Evolutionary conservation across 2,329 filamentous ascomycete species (phyloP).

Genomic region (Albophoma yamanashiensis): DNA sequence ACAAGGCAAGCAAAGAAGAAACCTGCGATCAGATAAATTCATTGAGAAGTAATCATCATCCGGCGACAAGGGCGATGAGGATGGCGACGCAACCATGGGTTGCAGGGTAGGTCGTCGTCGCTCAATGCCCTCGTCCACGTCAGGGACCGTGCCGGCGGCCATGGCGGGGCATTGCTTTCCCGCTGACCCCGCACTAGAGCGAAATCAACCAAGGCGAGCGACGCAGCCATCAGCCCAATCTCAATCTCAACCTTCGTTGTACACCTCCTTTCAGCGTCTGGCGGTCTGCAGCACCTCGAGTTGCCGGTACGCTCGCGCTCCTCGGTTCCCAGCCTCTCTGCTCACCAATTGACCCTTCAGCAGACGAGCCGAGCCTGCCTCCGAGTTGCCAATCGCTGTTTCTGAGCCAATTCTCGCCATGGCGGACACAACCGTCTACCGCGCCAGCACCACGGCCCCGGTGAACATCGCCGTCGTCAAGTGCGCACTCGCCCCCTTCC

Average conservation of each 20-base stretch:
- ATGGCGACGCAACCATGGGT: too few relatives aligned
- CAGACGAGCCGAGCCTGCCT: background rate
- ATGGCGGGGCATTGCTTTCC: too few relatives aligned
- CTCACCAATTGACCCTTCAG: background rate
- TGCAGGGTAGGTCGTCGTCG: too few relatives aligned
- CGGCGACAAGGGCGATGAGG: too few relatives aligned
- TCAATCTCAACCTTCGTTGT: background rate
- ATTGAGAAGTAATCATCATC: too few relatives aligned
- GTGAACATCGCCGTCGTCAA: constrained; percentile 99
- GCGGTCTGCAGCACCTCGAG: background rate
- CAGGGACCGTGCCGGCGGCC: background rate
- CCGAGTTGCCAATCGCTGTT: background rate
- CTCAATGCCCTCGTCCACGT: background rate
- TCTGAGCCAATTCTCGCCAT: constrained; percentile 16
- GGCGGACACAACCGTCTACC: constrained; percentile 56
- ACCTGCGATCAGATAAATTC: too few relatives aligned
- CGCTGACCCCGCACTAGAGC: background rate
- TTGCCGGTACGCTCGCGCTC: background rate
- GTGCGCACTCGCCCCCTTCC: constrained; percentile 30
- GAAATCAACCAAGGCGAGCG: background rate
- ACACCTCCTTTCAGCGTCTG: background rate
- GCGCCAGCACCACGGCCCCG: constrained; percentile 89
- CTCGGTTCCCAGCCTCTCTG: background rate
- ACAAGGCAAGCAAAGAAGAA: too few relatives aligned
- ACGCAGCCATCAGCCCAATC: background rate